Evolutionary conservation across 495 filamentous ascomycete species (phyloP).

Genomic region (Oidiodendron maius): DNA sequence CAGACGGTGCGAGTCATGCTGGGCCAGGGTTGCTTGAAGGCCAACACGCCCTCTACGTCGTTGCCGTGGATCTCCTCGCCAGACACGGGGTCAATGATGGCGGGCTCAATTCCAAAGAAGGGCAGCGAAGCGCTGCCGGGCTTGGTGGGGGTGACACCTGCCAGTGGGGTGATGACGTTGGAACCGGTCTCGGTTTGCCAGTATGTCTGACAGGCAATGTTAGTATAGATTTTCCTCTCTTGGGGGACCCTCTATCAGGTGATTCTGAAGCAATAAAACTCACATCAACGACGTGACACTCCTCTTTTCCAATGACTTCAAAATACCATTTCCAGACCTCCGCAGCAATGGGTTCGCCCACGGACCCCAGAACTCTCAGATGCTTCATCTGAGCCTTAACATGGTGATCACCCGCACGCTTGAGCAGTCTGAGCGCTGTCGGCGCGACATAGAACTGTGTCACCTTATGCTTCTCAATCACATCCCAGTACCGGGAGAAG

Average conservation of each 20-base stretch:
- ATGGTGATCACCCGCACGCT: slow-evolving; percentile 89
- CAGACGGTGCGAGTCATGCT: slow-evolving; percentile 98
- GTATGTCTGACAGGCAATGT: too few species aligned
- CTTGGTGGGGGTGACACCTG: slow-evolving; percentile 72
- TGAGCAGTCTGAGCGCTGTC: slow-evolving; percentile 86
- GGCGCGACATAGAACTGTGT: slow-evolving; percentile 99
- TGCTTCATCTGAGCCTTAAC: slow-evolving; percentile 85
- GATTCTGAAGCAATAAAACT: slow-evolving; percentile 28
- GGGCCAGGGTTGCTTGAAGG: slow-evolving; percentile 97
- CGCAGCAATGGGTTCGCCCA: slow-evolving; percentile 96
- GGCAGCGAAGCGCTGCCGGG: slow-evolving; percentile 71
- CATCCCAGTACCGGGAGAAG: slow-evolving; percentile 98
- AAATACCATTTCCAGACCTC: slow-evolving; percentile 99
- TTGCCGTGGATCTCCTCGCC: slow-evolving; percentile 93
- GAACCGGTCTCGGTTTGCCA: slow-evolving; percentile 99
- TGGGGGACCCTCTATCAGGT: too few species aligned
- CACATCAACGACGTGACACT: slow-evolving; percentile 92
- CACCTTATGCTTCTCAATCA: slow-evolving; percentile 89
- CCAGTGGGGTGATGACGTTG: slow-evolving; percentile 77
- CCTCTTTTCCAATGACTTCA: slow-evolving; percentile 88
- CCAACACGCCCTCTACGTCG: slow-evolving; percentile 95
- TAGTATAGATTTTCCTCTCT: not conserved
- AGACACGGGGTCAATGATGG: slow-evolving; percentile 94
- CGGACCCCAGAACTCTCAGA: slow-evolving; percentile 87
- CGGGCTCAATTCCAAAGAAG: slow-evolving; percentile 98